Conservation (phyloP, 106 monocot species). For the Allium sativum region DNA sequence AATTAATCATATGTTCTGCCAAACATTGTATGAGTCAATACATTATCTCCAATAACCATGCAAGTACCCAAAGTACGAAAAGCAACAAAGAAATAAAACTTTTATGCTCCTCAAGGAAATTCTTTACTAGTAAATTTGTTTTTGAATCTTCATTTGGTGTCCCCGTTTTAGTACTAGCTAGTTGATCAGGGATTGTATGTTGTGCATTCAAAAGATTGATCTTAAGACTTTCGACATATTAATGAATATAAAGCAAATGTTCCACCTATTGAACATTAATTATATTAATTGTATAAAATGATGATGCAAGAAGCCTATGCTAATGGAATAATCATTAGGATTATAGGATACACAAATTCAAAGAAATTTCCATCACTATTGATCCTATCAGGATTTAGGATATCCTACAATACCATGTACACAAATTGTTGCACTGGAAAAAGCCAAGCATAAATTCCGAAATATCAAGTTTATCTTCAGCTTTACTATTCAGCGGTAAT, state of each 20-base stretch:
- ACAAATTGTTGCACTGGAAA: too few relatives aligned
- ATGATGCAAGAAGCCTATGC: too few relatives aligned
- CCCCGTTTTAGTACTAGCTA: conserved; percentile 13
- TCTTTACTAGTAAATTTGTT: conserved; percentile 37
- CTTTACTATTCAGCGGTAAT: too few relatives aligned
- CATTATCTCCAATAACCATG: conserved; percentile 75
- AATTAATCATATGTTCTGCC: too few relatives aligned
- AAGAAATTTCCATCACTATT: too few relatives aligned
- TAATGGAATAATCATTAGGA: too few relatives aligned
- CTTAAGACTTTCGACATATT: conserved; percentile 56
- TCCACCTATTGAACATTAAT: conserved; percentile 34
- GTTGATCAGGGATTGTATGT: conserved; percentile 11
- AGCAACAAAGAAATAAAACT: conserved; percentile 35
- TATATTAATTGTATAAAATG: too few relatives aligned
- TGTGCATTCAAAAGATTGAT: conserved; percentile 31
- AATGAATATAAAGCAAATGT: conserved; percentile 83
- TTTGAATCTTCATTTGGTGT: conserved; percentile 23
- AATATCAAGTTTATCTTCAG: too few relatives aligned
- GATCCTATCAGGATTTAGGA: too few relatives aligned
- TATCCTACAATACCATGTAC: too few relatives aligned
- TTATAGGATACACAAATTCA: too few relatives aligned
- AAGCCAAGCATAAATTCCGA: too few relatives aligned
- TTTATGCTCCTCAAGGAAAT: conserved; percentile 53
- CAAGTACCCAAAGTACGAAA: conserved; percentile 67
- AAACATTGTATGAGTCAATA: conserved; percentile 71